phyloP scores from a whole-genome alignment of 139 green algal genomes.

The Picochlorum sp. region DNA sequence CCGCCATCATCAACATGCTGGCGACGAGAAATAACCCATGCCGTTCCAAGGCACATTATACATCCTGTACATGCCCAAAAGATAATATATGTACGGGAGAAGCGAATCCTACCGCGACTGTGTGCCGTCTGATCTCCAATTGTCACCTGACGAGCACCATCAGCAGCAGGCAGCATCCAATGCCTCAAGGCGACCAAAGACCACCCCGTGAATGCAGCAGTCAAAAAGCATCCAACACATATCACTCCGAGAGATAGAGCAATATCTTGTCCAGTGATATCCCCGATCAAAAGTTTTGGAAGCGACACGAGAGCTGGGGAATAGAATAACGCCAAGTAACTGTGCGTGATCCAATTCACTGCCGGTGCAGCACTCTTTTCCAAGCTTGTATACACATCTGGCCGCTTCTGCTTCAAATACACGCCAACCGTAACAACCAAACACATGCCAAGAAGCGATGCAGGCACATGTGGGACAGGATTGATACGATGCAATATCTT shows the following conservation, averaged over 20 bases:
- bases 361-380: constrained; percentile 28
- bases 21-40: not conserved
- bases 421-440: not conserved
- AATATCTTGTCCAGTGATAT: not conserved
- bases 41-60: not conserved
- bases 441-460: no score
- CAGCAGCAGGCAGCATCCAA: no score
- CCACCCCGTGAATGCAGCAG: constrained; percentile 2
- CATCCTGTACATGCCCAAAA: no score
- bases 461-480: no score
- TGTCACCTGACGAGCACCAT: no score
- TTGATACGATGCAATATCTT: no score
- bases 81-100: no score
- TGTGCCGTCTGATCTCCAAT: no score
- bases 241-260: not conserved
- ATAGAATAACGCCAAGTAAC: constrained; percentile 88
- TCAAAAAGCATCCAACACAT: constrained; percentile 4
- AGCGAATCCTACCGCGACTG: no score
- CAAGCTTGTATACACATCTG: not conserved
- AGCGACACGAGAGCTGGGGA: constrained; percentile 74
- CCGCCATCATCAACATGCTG: no score
- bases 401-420: not conserved
- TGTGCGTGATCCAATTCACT: constrained; percentile 67
- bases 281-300: constrained; percentile 45
- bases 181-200: no score